phyloP scores from a whole-genome alignment of 495 filamentous ascomycete species.

The Tuber umbilicatum region DNA sequence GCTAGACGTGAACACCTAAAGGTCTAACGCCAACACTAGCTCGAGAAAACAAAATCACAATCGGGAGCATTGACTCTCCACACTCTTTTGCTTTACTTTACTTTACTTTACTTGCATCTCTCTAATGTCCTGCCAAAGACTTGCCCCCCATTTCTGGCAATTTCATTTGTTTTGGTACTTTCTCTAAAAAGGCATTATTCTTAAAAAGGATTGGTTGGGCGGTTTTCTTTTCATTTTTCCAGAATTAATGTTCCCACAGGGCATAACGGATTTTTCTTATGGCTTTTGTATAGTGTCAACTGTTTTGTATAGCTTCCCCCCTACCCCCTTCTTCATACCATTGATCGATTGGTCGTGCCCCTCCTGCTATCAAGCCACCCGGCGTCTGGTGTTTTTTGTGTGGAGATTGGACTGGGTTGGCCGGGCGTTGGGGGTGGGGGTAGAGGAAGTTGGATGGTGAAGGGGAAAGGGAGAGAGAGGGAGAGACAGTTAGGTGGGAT shows the following conservation, averaged over 20 bases:
- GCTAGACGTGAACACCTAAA: neutral
- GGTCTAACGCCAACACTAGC: neutral
- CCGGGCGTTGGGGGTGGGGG: slow-evolving; percentile 1
- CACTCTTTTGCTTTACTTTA: slow-evolving; percentile 1
- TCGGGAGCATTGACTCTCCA: neutral
- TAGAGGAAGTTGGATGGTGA: neutral
- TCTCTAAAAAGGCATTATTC: neutral
- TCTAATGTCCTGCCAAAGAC: neutral
- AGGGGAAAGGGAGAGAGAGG: neutral
- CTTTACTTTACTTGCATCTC: slow-evolving; percentile 5
- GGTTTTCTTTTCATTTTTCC: neutral
- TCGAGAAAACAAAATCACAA: neutral
- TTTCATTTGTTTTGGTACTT: neutral
- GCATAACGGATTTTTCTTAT: neutral
- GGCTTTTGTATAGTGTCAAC: neutral
- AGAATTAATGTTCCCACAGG: neutral
- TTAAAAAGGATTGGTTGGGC: neutral
- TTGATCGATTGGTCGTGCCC: neutral
- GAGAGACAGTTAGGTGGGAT: neutral
- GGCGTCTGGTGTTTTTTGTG: neutral
- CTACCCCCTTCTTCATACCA: neutral
- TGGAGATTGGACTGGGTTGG: neutral
- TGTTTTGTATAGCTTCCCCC: neutral
- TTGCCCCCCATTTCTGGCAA: neutral
- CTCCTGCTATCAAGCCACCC: neutral